A percentile compares a stretch with the other conserved stretches of the same genome.
Evolutionary conservation across 2,329 filamentous ascomycete genomes (phyloP).

Genomic region (Fusarium cicatricum): DNA sequence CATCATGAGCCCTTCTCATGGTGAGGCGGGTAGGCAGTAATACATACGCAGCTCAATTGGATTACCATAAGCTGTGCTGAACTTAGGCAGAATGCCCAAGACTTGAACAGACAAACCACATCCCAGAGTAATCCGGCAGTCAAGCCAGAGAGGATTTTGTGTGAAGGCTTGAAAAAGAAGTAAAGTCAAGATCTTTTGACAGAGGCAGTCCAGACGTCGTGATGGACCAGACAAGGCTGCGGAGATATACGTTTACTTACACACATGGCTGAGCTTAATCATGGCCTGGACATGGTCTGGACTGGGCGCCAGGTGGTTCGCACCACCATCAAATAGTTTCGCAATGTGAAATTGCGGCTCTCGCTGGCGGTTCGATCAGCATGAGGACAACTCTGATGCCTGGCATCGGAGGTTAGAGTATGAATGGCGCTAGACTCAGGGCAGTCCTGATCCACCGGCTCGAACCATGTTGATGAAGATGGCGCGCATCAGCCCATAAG

Average conservation of each 20-base stretch:
- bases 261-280: no score
- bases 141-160: no score
- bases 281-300: background rate
- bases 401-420: slow-evolving; percentile 10
- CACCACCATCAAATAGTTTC: slow-evolving; percentile 2
- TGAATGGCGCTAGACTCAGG: slow-evolving; percentile 23
- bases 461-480: slow-evolving; percentile 30
- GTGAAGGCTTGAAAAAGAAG: no score
- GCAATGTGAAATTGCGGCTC: slow-evolving; percentile 7
- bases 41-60: no score
- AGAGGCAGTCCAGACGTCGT: no score
- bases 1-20: no score
- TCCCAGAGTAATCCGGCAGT: no score
- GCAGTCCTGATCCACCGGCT: slow-evolving; percentile 27
- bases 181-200: no score
- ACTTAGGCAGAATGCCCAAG: no score
- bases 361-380: background rate
- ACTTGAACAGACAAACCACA: no score
- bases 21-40: no score
- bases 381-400: slow-evolving; percentile 11
- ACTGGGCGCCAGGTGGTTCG: slow-evolving; percentile 19
- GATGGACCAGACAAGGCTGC: background rate
- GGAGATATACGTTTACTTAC: background rate
- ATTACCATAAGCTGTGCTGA: no score
- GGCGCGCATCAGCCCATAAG: slow-evolving; percentile 31